phyloP scores from a whole-genome alignment of 164 flowering plant species.

The Umbellularia californica region DNA sequence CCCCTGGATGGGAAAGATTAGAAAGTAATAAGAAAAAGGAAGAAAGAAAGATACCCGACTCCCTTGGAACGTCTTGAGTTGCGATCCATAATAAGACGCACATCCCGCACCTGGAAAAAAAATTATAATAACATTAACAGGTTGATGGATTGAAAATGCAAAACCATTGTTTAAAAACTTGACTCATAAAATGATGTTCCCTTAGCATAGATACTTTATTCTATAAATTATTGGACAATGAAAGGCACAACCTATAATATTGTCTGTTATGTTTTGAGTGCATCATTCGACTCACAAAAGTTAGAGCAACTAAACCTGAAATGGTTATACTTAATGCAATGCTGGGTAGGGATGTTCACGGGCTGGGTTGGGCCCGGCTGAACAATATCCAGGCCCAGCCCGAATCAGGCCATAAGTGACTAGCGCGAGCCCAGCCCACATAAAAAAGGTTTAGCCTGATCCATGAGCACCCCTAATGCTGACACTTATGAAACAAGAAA shows the following conservation, averaged over 20 bases:
- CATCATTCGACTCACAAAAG: constrained; percentile 24
- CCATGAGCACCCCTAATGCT: no score
- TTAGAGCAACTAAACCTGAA: background rate
- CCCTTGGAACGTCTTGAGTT: constrained; percentile 38
- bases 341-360: background rate
- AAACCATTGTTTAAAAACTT: constrained; percentile 15
- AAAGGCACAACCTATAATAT: constrained; percentile 26
- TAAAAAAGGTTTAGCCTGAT: no score
- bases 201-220: constrained; percentile 15
- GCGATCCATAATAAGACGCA: constrained; percentile 36
- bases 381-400: background rate
- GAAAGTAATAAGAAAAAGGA: background rate
- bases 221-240: constrained; percentile 29
- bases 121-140: constrained; percentile 9
- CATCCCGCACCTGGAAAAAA: constrained; percentile 31
- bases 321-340: background rate
- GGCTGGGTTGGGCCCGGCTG: no score
- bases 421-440: no score
- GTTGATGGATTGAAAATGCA: constrained; percentile 1
- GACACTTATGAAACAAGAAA: background rate
- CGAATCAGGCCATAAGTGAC: no score
- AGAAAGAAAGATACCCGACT: constrained; percentile 52
- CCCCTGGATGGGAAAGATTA: no score
- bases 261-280: constrained; percentile 31
- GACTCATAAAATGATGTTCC: constrained; percentile 28